Evolutionary conservation across 768 basidiomycete genomes (phyloP).

Genomic region (Leucosporidium scottii): DNA sequence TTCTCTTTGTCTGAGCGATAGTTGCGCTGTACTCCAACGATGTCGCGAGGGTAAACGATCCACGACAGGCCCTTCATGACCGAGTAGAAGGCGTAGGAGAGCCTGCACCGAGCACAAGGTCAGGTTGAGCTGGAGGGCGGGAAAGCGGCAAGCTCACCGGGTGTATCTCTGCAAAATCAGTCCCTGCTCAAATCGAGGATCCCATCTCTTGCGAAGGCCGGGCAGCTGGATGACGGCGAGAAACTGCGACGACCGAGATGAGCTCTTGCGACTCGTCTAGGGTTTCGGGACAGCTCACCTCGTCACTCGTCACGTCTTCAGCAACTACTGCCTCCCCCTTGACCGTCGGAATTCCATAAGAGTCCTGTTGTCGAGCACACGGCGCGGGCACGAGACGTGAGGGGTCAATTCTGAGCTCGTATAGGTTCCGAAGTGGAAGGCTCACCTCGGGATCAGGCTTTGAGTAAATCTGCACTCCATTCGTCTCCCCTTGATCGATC

Average conservation of each 20-base stretch:
- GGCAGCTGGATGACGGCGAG: conserved; percentile 24
- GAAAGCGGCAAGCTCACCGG: no score
- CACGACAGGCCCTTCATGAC: conserved; percentile 28
- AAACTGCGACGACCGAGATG: not conserved
- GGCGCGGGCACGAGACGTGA: not conserved
- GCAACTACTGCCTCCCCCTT: conserved; percentile 10
- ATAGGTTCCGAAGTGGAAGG: not conserved
- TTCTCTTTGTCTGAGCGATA: conserved; percentile 6
- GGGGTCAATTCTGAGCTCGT: not conserved
- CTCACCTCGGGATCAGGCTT: conserved; percentile 16
- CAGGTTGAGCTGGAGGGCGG: not conserved
- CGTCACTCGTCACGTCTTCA: no score
- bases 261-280: not conserved
- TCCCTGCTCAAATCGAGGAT: conserved; percentile 12
- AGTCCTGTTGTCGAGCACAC: not conserved
- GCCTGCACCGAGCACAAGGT: not conserved
- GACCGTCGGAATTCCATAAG: conserved; percentile 16
- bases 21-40: conserved; percentile 25
- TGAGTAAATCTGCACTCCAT: conserved; percentile 15
- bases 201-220: conserved; percentile 21
- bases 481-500: conserved; percentile 20
- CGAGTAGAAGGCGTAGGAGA: conserved; percentile 14
- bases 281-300: conserved; percentile 2
- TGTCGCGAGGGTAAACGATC: conserved; percentile 33
- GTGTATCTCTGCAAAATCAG: conserved; percentile 13